Evolutionary conservation across 108 stramenopile genomes (phyloP).

Genomic region (Phaeodactylum tricornutum): DNA sequence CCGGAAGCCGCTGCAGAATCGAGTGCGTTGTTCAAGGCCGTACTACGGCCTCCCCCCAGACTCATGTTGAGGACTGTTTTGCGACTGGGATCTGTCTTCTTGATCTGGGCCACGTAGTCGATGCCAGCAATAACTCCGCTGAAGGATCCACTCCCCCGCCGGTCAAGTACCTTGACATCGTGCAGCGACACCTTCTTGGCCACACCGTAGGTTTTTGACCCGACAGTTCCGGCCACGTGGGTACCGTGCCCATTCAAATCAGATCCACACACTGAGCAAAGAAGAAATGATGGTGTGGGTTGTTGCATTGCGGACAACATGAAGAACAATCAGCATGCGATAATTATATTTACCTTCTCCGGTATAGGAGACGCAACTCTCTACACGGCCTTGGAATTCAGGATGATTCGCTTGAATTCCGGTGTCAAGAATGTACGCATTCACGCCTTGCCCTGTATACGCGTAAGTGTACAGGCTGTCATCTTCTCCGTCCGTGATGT

Average conservation of each 20-base stretch:
- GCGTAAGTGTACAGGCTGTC: background rate
- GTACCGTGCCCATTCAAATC: conserved; percentile 5
- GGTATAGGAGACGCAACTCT: background rate
- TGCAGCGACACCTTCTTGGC: background rate
- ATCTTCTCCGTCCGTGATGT: background rate
- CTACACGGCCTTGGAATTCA: background rate
- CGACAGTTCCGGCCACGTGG: conserved; percentile 3
- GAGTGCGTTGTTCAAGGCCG: background rate
- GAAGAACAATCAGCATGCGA: too few species aligned
- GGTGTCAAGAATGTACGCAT: background rate
- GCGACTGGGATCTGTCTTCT: conserved; percentile 9
- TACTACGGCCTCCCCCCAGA: conserved; percentile 23
- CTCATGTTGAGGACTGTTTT: conserved; percentile 35
- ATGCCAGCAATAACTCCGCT: background rate
- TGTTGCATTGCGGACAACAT: too few species aligned
- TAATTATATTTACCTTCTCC: too few species aligned
- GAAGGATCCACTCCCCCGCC: background rate
- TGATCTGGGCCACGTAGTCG: background rate
- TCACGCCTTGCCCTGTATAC: background rate
- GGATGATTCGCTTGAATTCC: conserved; percentile 1
- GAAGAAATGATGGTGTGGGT: too few species aligned
- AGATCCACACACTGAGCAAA: background rate
- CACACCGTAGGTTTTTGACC: background rate
- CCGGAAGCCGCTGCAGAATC: conserved; percentile 22
- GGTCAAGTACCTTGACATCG: background rate